Base-by-base conservation (phyloP, 2,329 filamentous ascomycete genomes). In the Claviceps purpurea region DNA sequence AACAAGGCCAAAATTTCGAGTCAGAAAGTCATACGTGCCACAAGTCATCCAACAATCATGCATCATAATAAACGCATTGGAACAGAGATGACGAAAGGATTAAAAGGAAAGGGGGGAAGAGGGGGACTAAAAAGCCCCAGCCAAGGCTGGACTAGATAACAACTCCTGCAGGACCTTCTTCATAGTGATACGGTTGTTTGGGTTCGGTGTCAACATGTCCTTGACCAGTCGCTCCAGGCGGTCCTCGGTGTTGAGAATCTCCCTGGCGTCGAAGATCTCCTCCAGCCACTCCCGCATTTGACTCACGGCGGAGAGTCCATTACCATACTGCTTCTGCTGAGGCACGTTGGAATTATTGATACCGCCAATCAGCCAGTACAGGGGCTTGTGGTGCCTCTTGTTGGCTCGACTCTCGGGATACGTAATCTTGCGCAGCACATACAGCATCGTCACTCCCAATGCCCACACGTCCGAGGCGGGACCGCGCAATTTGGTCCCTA, bases 341-440 rank as follows among this genome's bases (percentile, higher is more conserved):
- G 62, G 58, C 4, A 57, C 38, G 53, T 51, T 60, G 53, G 60
- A 65, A 52, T 67, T 71, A 62, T 81, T 77, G 42, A 81, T 66
- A 41, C 78, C 75, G 1, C 75, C 75, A 55, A 81, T 81, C 59
- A 72, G 68, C 77, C 78, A 81, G 64, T 79, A 78, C 20, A 81
- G 64, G 30, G 74, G 73, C 52, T 69, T 70, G 53, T 77, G 73
- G 1, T 70, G 67, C 50, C 70, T 69, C 26, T 72, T 64, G 4
- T 72, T 64, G 3, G 70, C 73, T 20, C 78, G 72, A 38, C 64
- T 66, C 56, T 81, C 78, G 1, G 78, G 78, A 52, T 78, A 77
- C 0, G 72, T 59, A 39, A 81, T 76, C 63, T 77, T 77, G 56
- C 71, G 68, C 51, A 81, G 62, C 4, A 78, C 72, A 56, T 81